Conservation (phyloP, 2,329 filamentous ascomycete species). For the Microcyclosporella mali region DNA sequence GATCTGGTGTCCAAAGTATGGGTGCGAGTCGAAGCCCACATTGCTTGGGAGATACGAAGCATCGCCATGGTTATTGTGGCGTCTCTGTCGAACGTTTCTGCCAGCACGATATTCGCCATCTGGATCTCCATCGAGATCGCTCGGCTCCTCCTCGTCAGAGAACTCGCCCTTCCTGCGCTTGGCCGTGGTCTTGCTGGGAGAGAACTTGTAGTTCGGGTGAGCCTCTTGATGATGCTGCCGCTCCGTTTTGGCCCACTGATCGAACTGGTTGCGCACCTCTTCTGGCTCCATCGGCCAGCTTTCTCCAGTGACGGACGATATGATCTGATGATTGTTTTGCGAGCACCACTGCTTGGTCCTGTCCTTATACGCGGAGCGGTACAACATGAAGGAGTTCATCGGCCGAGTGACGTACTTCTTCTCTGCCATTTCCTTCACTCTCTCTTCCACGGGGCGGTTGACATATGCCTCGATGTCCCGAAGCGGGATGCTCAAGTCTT, state of each 20-base stretch:
- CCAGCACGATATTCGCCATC: constrained; percentile 29
- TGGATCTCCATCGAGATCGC: constrained; percentile 31
- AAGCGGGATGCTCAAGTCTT: constrained; percentile 57
- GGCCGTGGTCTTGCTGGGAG: constrained; percentile 64
- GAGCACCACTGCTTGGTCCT: constrained; percentile 73
- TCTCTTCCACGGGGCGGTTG: constrained; percentile 59
- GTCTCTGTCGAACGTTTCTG: constrained; percentile 22
- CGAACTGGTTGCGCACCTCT: constrained; percentile 68
- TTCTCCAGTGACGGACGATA: constrained; percentile 78
- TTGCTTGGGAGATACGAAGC: constrained; percentile 22
- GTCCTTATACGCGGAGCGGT: constrained; percentile 86
- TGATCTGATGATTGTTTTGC: constrained; percentile 88
- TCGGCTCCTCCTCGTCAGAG: constrained; percentile 29
- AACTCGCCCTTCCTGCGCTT: constrained; percentile 41
- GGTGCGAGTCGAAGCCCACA: constrained; percentile 27
- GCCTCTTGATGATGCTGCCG: constrained; percentile 76
- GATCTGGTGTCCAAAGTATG: constrained; percentile 27
- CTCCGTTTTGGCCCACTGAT: constrained; percentile 71
- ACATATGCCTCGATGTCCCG: constrained; percentile 78
- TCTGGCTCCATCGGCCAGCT: constrained; percentile 79
- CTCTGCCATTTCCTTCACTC: constrained; percentile 61
- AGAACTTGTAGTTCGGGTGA: constrained; percentile 91
- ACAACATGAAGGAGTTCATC: constrained; percentile 98
- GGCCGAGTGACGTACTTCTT: constrained; percentile 78
- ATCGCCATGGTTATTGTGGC: constrained; percentile 16